Base-by-base conservation (phyloP, 805 yeast species). In the Komagataella pastoris region DNA sequence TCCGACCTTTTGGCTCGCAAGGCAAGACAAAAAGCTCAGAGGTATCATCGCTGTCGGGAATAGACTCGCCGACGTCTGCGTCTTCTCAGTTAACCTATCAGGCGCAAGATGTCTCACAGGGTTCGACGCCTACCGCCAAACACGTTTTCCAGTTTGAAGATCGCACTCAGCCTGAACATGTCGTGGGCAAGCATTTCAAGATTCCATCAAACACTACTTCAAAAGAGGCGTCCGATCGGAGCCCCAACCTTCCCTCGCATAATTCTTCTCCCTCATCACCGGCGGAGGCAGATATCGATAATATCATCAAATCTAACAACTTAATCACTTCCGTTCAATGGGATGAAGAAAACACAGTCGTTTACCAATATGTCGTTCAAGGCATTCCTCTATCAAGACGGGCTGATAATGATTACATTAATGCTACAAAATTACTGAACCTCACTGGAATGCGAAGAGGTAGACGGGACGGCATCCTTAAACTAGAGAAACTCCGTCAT, bases 381-480 rank as follows among this genome's bases (percentile, higher is more conserved):
- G 85, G 87, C 52, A 85, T 85, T 47, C 75, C 84, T 17, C 40
- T 30, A 19, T 89, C 86, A 23, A 75, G 95, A 57, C 75, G 95
- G 61, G 93, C 88, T 36, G 93, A 86, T 66, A 83, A 84, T 63
- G 81, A 86, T 65, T 83, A 85, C 86, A 81, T 86, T 64, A 86
- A 86, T 61, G 95, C 95, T 50, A 86, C 95, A 21, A 86, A 86
- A 65, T 70, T 86, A 52, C 69, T 86, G 59, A 86, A 86, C 61
- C 93, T 86, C 43, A 88, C 91, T 2, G 88, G 85, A 54, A 85
- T 86, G 86, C 85, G 93, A 12, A 74, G 95, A 56, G 95, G 95
- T 36, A 77, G 91, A 57, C 74, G 95, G 60, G 95, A 86, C 64
- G 95, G 95, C 18, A 80, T 86, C 54, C 71, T 86, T 55, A 86